Conservation (phyloP, 768 basidiomycete genomes). For the Tylopilus subfusipes region DNA sequence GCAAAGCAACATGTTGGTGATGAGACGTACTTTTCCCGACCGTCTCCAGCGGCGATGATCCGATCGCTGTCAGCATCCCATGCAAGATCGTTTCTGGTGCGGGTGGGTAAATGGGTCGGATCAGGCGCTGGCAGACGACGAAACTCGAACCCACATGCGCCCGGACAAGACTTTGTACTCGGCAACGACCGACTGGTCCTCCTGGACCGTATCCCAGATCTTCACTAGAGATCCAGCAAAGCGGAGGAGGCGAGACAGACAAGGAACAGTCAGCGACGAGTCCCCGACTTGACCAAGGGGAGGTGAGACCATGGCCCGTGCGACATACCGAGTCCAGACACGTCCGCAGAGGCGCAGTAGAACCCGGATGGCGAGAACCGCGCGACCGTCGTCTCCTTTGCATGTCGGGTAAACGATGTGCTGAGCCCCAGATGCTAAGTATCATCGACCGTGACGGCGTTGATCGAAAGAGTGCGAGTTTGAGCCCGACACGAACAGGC, state of each 20-base stretch:
- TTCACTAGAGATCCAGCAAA: slow-evolving; percentile 48
- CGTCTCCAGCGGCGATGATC: slow-evolving; percentile 93
- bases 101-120: background rate
- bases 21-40: slow-evolving; percentile 68
- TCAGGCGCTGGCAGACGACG: background rate
- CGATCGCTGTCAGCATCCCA: slow-evolving; percentile 98
- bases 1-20: background rate
- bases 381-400: slow-evolving; percentile 83
- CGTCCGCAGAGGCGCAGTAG: slow-evolving; percentile 92
- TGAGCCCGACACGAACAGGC: background rate
- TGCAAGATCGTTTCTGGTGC: slow-evolving; percentile 80
- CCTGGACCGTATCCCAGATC: slow-evolving; percentile 91
- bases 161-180: slow-evolving; percentile 77
- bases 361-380: slow-evolving; percentile 91
- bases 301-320: background rate
- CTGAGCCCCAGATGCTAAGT: slow-evolving; percentile 64
- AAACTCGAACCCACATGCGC: slow-evolving; percentile 49
- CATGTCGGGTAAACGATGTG: slow-evolving; percentile 72
- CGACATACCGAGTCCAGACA: slow-evolving; percentile 67
- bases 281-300: background rate
- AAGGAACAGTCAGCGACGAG: background rate
- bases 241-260: background rate
- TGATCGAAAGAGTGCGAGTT: background rate
- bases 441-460: background rate
- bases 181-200: slow-evolving; percentile 77